Evolutionary conservation across 371 early-diverging fungal genomes (phyloP).

Genomic region (Apophysomyces variabilis): DNA sequence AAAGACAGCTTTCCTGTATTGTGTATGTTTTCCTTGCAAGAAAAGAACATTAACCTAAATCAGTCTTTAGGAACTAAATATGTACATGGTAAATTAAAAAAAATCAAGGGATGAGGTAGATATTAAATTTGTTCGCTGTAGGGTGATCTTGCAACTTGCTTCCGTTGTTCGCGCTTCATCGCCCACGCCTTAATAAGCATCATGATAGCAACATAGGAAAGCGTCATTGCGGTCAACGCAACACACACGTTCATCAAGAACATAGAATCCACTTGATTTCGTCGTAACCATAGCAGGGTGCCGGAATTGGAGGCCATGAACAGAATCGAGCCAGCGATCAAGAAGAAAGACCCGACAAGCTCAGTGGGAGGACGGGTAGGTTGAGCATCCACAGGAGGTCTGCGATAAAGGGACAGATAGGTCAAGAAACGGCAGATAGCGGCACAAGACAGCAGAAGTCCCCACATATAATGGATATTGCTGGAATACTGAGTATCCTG

Average conservation of each 20-base stretch:
- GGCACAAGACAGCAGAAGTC: constrained; percentile 54
- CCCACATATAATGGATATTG: constrained; percentile 65
- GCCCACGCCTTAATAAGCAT: constrained; percentile 54
- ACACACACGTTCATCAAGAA: constrained; percentile 56
- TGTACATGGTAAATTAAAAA: background rate
- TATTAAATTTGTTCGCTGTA: background rate
- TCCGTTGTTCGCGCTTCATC: constrained; percentile 40
- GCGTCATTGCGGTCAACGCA: constrained; percentile 45
- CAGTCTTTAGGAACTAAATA: background rate
- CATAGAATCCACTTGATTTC: constrained; percentile 51
- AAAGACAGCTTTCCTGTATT: background rate
- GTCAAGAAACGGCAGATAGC: constrained; percentile 60
- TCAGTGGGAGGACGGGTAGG: constrained; percentile 53
- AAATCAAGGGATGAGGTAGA: background rate
- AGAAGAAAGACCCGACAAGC: constrained; percentile 44
- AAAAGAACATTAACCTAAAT: background rate
- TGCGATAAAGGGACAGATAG: constrained; percentile 39
- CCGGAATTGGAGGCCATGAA: constrained; percentile 60
- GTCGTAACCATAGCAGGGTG: constrained; percentile 46
- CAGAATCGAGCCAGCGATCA: constrained; percentile 51
- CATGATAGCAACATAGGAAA: constrained; percentile 40
- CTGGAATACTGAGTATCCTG: constrained; percentile 62
- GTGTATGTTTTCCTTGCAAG: background rate
- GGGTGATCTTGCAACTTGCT: constrained; percentile 19
- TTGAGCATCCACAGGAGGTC: constrained; percentile 25